These are phyloP conservation scores for Leucoagaricus sp. DNA, from an alignment of 1,284 basidiomycete species.

Conservation along the genomic window DNA sequence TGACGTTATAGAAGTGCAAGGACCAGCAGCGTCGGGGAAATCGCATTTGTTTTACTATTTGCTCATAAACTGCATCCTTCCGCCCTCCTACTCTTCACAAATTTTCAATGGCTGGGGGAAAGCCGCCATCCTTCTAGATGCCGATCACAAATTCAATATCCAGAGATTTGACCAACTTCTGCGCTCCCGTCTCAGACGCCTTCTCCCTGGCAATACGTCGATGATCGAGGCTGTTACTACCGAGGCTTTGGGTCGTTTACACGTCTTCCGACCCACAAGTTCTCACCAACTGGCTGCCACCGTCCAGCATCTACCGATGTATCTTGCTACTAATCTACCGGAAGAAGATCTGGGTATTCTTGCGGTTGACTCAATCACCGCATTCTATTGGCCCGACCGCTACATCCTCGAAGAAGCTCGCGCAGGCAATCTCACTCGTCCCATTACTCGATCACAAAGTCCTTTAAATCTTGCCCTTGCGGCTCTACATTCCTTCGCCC, in stretches of 20 bases:
- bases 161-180: conserved; percentile 56
- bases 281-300: conserved; percentile 68
- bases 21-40: conserved; percentile 72
- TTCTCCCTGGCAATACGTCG: conserved; percentile 20
- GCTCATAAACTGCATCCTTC: conserved; percentile 61
- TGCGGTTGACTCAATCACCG: conserved; percentile 72
- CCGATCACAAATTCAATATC: conserved; percentile 63
- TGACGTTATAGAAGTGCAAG: conserved; percentile 76
- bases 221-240: conserved; percentile 11
- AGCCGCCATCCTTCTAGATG: conserved; percentile 67
- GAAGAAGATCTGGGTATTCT: conserved; percentile 59
- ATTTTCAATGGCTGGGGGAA: conserved; percentile 58
- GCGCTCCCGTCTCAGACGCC: conserved; percentile 19
- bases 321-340: conserved; percentile 50
- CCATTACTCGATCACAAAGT: conserved; percentile 21
- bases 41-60: conserved; percentile 71
- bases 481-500: conserved; percentile 52
- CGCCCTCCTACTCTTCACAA: conserved; percentile 33
- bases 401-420: conserved; percentile 59
- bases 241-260: conserved; percentile 51
- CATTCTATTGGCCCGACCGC: conserved; percentile 79
- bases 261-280: conserved; percentile 67
- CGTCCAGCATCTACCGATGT: conserved; percentile 57
- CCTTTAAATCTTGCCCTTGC: conserved; percentile 47
- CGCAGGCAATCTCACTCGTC: conserved; percentile 20